These are phyloP conservation scores for Daedaleopsis nitida DNA, from an alignment of 768 basidiomycete species.

Conservation along the genomic window DNA sequence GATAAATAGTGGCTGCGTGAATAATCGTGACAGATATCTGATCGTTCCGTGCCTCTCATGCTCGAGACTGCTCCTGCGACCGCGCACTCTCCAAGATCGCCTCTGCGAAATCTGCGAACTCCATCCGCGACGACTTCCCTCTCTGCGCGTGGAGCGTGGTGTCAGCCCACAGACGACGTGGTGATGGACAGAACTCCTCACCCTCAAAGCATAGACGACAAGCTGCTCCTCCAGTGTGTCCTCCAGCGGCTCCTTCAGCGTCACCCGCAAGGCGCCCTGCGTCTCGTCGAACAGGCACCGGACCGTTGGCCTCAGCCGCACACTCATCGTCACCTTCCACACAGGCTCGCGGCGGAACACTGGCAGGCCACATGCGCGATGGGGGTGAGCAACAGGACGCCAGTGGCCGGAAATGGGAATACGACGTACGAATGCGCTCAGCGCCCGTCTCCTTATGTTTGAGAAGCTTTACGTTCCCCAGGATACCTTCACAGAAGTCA, in stretches of 20 bases:
- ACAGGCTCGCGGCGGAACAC: slow-evolving; percentile 74
- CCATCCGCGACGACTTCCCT: slow-evolving; percentile 27
- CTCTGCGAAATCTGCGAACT: slow-evolving; percentile 29
- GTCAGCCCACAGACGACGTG: neutral
- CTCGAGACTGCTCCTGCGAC: neutral
- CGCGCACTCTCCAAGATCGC: slow-evolving; percentile 15
- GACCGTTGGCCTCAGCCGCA: slow-evolving; percentile 54
- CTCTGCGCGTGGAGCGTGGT: slow-evolving; percentile 14
- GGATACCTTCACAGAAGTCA: slow-evolving; percentile 60
- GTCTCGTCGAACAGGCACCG: slow-evolving; percentile 59
- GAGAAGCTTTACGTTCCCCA: slow-evolving; percentile 63
- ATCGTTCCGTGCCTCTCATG: neutral
- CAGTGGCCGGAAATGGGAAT: neutral
- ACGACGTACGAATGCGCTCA: slow-evolving; percentile 52
- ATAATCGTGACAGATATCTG: neutral
- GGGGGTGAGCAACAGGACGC: slow-evolving; percentile 7
- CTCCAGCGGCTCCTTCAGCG: slow-evolving; percentile 49
- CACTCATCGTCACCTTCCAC: slow-evolving; percentile 71
- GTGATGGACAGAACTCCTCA: slow-evolving; percentile 26
- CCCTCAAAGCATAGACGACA: slow-evolving; percentile 69
- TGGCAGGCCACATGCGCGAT: slow-evolving; percentile 23
- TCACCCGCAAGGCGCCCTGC: slow-evolving; percentile 56
- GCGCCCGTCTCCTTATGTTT: slow-evolving; percentile 41
- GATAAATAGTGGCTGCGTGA: neutral
- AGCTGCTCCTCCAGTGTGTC: slow-evolving; percentile 41